These are phyloP conservation scores for Oryza nivara DNA, from an alignment of 176 grass and related monocot species.

Conservation along the genomic window DNA sequence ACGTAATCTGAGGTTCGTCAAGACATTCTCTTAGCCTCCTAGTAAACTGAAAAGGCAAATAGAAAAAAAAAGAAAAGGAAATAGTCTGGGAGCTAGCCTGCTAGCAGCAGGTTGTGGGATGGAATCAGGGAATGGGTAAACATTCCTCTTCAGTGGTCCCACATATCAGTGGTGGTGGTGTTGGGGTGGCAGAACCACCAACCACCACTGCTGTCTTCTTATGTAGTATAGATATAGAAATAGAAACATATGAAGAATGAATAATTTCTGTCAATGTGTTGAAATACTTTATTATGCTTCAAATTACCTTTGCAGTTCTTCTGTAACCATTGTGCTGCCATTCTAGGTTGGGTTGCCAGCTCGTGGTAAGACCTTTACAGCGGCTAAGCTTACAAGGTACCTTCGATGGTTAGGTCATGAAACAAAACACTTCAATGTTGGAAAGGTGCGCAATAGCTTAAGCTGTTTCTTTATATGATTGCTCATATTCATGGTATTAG, in stretches of 20 bases:
- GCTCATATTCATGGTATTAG: slow-evolving; percentile 23
- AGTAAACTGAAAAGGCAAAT: no score
- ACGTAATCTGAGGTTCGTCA: no score
- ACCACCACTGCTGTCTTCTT: no score
- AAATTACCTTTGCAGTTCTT: slow-evolving; percentile 20
- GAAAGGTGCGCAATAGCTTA: slow-evolving; percentile 69
- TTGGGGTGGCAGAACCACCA: no score
- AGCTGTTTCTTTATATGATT: slow-evolving; percentile 24
- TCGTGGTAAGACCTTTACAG: slow-evolving; percentile 97
- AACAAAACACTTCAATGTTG: slow-evolving; percentile 99
- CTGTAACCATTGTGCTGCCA: slow-evolving; percentile 34
- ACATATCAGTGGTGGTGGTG: no score
- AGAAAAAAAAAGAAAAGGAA: no score
- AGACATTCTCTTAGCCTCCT: no score
- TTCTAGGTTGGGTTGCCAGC: slow-evolving; percentile 94
- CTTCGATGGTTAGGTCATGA: slow-evolving; percentile 98
- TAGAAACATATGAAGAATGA: slow-evolving; percentile 5
- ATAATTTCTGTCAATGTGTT: slow-evolving; percentile 28
- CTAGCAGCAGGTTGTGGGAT: no score
- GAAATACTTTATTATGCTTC: slow-evolving; percentile 27
- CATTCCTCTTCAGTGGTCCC: no score
- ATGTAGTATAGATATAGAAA: background rate
- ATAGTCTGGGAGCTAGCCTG: no score
- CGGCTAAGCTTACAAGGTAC: slow-evolving; percentile 98
- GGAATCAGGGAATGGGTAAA: no score